These are phyloP conservation scores for Apiospora hydei DNA, from an alignment of 2,329 filamentous ascomycete species.

Conservation along the genomic window DNA sequence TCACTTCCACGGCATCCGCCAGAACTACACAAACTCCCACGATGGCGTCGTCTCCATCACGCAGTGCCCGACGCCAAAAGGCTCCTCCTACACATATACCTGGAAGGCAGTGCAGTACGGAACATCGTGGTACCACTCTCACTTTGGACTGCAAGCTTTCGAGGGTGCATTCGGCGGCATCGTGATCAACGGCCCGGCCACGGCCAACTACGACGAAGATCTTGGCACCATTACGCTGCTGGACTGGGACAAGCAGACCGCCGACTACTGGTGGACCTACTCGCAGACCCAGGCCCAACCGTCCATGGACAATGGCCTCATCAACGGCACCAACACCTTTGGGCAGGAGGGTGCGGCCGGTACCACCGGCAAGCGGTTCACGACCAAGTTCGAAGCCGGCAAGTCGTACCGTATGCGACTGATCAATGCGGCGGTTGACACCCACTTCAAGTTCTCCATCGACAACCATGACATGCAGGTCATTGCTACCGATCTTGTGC, in stretches of 20 bases:
- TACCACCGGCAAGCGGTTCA: conserved; percentile 45
- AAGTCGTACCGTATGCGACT: conserved; percentile 51
- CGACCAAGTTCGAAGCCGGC: conserved; percentile 49
- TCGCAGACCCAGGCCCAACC: conserved; percentile 44
- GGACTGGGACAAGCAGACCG: conserved; percentile 62
- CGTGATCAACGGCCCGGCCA: conserved; percentile 66
- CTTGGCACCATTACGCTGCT: conserved; percentile 64
- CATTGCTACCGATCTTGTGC: conserved; percentile 65
- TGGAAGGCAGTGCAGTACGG: conserved; percentile 64
- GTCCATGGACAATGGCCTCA: conserved; percentile 51
- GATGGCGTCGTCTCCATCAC: conserved; percentile 63
- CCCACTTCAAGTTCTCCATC: conserved; percentile 57
- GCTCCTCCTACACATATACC: conserved; percentile 61
- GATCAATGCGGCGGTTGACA: conserved; percentile 55
- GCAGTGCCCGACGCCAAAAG: conserved; percentile 59
- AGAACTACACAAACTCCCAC: conserved; percentile 59
- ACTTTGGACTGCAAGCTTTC: conserved; percentile 56
- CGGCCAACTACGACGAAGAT: conserved; percentile 68
- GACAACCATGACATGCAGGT: conserved; percentile 65
- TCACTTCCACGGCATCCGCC: conserved; percentile 69
- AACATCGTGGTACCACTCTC: conserved; percentile 67
- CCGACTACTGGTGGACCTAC: conserved; percentile 44
- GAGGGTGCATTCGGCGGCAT: conserved; percentile 68
- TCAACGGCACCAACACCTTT: conserved; percentile 43
- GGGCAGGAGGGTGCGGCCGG: conserved; percentile 43